These are phyloP conservation scores for Talaromyces rugulosus DNA, from an alignment of 2,329 filamentous ascomycete species.

Conservation along the genomic window DNA sequence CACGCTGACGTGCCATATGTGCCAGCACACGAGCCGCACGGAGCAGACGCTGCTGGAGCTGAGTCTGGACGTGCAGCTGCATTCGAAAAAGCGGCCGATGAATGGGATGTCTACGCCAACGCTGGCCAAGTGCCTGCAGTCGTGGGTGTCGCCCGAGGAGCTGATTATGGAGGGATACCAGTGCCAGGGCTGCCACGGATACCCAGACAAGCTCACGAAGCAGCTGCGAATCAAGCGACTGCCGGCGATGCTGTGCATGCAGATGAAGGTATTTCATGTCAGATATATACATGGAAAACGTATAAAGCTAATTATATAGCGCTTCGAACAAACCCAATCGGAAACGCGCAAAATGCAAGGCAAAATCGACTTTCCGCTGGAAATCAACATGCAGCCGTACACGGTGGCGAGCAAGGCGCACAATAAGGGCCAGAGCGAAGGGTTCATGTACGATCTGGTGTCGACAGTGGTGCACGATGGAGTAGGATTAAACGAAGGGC, in stretches of 20 bases:
- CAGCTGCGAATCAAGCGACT: slow-evolving; percentile 79
- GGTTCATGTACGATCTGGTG: slow-evolving; percentile 78
- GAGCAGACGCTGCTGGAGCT: slow-evolving; percentile 89
- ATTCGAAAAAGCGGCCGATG: slow-evolving; percentile 51
- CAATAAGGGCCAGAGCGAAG: slow-evolving; percentile 34
- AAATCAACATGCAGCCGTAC: slow-evolving; percentile 87
- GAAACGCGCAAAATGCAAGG: slow-evolving; percentile 84
- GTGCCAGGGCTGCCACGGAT: slow-evolving; percentile 73
- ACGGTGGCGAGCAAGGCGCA: slow-evolving; percentile 58
- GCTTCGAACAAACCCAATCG: slow-evolving; percentile 72
- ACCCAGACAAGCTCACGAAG: slow-evolving; percentile 71
- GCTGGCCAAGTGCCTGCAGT: slow-evolving; percentile 72
- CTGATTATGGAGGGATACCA: slow-evolving; percentile 72
- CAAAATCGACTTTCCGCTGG: slow-evolving; percentile 76
- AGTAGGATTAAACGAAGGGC: slow-evolving; percentile 77
- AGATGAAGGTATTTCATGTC: slow-evolving; percentile 66
- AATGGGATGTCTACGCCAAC: slow-evolving; percentile 47
- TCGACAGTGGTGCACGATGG: slow-evolving; percentile 92
- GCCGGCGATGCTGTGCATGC: slow-evolving; percentile 85
- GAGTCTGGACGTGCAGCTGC: slow-evolving; percentile 78
- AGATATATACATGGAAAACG: background rate
- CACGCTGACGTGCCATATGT: slow-evolving; percentile 86
- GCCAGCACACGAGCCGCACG: slow-evolving; percentile 74
- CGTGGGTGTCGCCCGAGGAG: slow-evolving; percentile 82
- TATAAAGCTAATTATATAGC: slow-evolving; percentile 33